Evolutionary conservation across 1,139 yeast genomes (phyloP), one percentile per base, ranked within the genome.

Genomic region (Blastobotrys elegans): DNA sequence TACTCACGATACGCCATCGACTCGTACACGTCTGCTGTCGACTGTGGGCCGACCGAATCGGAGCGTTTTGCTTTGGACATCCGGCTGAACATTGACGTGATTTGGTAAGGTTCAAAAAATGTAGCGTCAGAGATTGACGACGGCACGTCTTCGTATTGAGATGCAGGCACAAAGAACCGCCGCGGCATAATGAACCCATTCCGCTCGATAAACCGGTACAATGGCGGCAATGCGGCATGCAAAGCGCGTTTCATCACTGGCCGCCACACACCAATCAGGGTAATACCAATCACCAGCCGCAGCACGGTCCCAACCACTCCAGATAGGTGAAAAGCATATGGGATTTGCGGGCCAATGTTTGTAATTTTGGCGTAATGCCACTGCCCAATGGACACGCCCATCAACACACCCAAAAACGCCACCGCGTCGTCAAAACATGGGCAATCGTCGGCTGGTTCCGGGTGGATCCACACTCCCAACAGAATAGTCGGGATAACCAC

Each of bases 381-480:
- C 53, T 76, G 77, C 11, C 82, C 74, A 33, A 82, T 54, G 53
- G 81, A 88, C 24, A 82, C 58, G 0, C 97, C 97, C 43, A 84
- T 72, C 18, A 89, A 74, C 26, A 92, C 98, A 1, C 97, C 97
- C 48, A 89, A 71, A 59, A 92, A 92, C 2, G 97, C 95, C 18
- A 92, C 96, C 7, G 94, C 82, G 61, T 92, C 98, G 60, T 88
- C 97, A 64, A 84, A 90, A 63, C 98, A 92, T 0, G 98, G 98
- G 63, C 98, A 92, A 59, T 84, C 85, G 59, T 92, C 98, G 11
- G 86, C 82, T 0, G 98, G 97, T 53, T 79, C 82, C 0, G 90
- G 85, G 65, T 89, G 96, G 43, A 76, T 69, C 59, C 84, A 82
- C 37, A 86, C 68, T 1, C 68, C 56, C 14, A 79, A 59, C 44